Percentiles rank a stretch among this genome's conserved stretches.
Conservation (phyloP, 1,139 yeast genomes). For the Saccharomyces hybrid region DNA sequence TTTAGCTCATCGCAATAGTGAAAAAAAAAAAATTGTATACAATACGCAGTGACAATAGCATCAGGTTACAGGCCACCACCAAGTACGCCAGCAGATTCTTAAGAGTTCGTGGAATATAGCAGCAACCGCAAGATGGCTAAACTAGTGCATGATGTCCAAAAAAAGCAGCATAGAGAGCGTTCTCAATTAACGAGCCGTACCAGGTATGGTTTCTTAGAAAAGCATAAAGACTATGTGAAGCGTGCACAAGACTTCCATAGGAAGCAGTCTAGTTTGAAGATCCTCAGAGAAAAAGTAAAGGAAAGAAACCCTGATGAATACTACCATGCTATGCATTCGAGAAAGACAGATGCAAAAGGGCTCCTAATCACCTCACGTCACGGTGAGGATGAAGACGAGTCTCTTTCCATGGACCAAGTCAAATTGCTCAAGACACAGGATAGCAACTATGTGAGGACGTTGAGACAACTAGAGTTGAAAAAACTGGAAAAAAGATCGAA, state of each 20-base stretch:
- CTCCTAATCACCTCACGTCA: constrained; percentile 61
- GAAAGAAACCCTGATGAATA: constrained; percentile 92
- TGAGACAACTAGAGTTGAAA: constrained; percentile 59
- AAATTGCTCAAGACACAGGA: constrained; percentile 85
- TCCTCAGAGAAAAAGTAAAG: constrained; percentile 63
- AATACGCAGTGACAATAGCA: neutral
- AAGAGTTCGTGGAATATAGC: neutral
- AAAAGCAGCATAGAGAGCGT: constrained; percentile 92
- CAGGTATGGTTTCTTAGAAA: constrained; percentile 78
- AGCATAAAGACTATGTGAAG: constrained; percentile 87
- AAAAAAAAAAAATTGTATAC: neutral
- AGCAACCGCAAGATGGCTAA: constrained; percentile 49
- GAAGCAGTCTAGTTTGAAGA: constrained; percentile 77
- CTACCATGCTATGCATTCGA: constrained; percentile 82
- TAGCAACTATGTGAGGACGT: constrained; percentile 71
- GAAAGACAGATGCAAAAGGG: constrained; percentile 60
- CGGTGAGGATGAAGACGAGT: constrained; percentile 37
- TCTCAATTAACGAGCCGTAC: constrained; percentile 72
- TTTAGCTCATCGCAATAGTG: neutral
- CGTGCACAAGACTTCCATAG: constrained; percentile 85
- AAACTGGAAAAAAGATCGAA: constrained; percentile 56
- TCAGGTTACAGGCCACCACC: neutral
- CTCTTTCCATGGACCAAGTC: constrained; percentile 64
- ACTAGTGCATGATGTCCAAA: constrained; percentile 81
- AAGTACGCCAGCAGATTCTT: neutral